Percentiles rank a stretch among this genome's conserved stretches.
These are phyloP conservation scores for Ceratocystis ficicola DNA, from an alignment of 2,329 filamentous ascomycete genomes.

Conservation along the genomic window DNA sequence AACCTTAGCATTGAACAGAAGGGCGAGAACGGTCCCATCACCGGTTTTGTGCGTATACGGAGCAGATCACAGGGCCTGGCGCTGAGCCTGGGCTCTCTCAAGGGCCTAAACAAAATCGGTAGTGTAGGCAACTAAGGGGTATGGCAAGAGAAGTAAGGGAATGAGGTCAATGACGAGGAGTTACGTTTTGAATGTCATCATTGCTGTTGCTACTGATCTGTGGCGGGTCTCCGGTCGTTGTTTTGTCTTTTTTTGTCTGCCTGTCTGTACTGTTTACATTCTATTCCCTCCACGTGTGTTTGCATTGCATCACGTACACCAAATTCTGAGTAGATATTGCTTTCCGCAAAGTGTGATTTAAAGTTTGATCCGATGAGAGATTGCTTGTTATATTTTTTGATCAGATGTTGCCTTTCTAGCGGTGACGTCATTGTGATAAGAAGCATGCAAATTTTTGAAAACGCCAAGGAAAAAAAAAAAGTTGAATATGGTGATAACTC, in stretches of 20 bases:
- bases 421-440: not conserved
- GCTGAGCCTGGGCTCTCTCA: slow-evolving; percentile 82
- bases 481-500: not conserved
- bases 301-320: not conserved
- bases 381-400: too few relatives aligned
- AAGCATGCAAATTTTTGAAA: not conserved
- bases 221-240: slow-evolving; percentile 4
- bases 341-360: not conserved
- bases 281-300: not conserved
- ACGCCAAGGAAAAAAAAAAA: not conserved
- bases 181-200: slow-evolving; percentile 6
- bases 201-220: slow-evolving; percentile 6
- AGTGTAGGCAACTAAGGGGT: slow-evolving; percentile 28
- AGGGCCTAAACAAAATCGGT: slow-evolving; percentile 78
- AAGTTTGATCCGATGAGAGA: too few relatives aligned
- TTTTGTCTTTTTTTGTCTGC: slow-evolving; percentile 18
- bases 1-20: slow-evolving; percentile 98
- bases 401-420: not conserved
- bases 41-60: slow-evolving; percentile 93
- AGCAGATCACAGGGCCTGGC: slow-evolving; percentile 93
- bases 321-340: not conserved
- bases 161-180: not conserved
- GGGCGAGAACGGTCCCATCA: slow-evolving; percentile 86
- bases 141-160: not conserved
- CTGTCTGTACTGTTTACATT: slow-evolving; percentile 12